phyloP scores from a whole-genome alignment of 345 rosid species.

The Camelina sativa region DNA sequence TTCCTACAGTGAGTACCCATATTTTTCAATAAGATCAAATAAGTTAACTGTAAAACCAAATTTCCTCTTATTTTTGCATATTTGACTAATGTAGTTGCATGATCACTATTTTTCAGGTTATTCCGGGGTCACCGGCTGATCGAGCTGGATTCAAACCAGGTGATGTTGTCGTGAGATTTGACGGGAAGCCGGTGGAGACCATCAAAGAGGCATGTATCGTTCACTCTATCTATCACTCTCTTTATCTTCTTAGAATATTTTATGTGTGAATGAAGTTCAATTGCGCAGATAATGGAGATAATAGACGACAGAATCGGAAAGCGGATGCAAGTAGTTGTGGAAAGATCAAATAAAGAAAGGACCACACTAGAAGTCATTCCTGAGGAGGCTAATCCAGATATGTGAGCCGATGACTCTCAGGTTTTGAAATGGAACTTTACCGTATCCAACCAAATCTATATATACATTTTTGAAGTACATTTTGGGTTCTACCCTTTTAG shows the following conservation, averaged over 20 bases:
- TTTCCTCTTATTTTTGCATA: neutral
- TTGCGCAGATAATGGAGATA: slow-evolving; percentile 72
- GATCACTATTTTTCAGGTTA: slow-evolving; percentile 54
- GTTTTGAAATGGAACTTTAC: neutral
- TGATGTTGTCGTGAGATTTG: slow-evolving; percentile 78
- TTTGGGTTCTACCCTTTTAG: no score
- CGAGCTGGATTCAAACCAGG: slow-evolving; percentile 86
- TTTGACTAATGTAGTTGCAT: neutral
- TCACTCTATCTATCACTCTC: neutral
- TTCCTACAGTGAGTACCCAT: slow-evolving; percentile 59
- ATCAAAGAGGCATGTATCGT: slow-evolving; percentile 64
- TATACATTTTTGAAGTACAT: no score
- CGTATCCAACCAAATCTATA: neutral
- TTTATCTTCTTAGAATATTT: neutral
- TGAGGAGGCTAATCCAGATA: slow-evolving; percentile 76
- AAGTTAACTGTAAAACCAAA: neutral
- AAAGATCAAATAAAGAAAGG: slow-evolving; percentile 57
- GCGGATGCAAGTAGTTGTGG: slow-evolving; percentile 59
- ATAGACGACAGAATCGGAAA: slow-evolving; percentile 71
- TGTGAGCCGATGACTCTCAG: slow-evolving; percentile 21
- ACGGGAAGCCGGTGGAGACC: slow-evolving; percentile 73
- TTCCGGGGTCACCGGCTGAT: slow-evolving; percentile 90
- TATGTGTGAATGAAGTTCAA: neutral
- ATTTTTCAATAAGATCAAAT: neutral
- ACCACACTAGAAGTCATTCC: slow-evolving; percentile 65